phyloP scores from a whole-genome alignment of 495 filamentous ascomycete species.

The Pseudevernia furfuracea region DNA sequence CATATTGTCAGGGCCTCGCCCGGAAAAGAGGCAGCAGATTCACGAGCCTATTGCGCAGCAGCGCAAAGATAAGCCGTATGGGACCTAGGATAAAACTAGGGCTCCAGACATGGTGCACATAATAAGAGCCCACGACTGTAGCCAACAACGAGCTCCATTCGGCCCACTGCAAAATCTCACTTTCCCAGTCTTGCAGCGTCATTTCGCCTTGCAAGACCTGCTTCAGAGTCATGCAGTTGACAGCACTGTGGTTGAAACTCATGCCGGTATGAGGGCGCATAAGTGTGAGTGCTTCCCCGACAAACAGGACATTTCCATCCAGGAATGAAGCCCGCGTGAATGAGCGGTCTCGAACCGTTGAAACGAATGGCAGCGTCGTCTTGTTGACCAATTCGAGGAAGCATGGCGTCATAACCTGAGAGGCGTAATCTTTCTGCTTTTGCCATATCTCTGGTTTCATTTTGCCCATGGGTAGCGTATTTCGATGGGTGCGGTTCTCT shows the following conservation, averaged over 20 bases:
- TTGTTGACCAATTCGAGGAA: conserved; percentile 39
- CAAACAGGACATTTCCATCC: conserved; percentile 43
- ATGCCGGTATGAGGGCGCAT: conserved; percentile 50
- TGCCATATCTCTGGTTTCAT: conserved; percentile 39
- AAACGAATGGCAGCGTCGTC: conserved; percentile 44
- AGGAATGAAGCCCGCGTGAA: conserved; percentile 38
- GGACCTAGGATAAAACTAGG: too few species aligned
- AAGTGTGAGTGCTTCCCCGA: conserved; percentile 50
- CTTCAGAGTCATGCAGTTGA: conserved; percentile 37
- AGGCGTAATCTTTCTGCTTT: conserved; percentile 35
- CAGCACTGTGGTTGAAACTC: conserved; percentile 44
- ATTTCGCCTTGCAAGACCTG: too few species aligned
- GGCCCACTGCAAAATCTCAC: too few species aligned
- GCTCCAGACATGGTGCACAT: too few species aligned
- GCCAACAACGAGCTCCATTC: too few species aligned
- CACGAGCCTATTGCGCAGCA: too few species aligned
- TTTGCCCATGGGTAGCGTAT: conserved; percentile 45
- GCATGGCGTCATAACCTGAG: too few species aligned
- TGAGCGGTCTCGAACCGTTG: conserved; percentile 47
- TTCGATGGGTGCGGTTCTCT: conserved; percentile 36
- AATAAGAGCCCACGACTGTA: too few species aligned
- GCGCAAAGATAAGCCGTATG: too few species aligned
- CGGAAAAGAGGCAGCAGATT: too few species aligned
- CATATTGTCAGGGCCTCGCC: too few species aligned
- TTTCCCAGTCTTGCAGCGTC: too few species aligned